Evolutionary conservation across 306 rosid genomes (phyloP).

Genomic region (Vigna mungo): DNA sequence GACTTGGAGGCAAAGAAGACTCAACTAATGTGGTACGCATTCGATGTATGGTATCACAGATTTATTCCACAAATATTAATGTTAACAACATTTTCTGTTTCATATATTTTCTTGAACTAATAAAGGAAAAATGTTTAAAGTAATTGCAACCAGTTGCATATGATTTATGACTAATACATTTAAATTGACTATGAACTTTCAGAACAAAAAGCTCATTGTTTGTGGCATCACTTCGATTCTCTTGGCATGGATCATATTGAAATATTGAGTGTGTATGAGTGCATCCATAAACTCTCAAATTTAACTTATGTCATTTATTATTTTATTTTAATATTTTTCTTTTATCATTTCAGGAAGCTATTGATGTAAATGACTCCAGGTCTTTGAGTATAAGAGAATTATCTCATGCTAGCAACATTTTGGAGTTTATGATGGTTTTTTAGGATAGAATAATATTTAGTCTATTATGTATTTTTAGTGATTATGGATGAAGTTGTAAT

Average conservation of each 20-base stretch:
- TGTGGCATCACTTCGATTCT: conserved; percentile 87
- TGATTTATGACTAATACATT: conserved; percentile 19
- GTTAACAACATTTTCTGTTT: conserved; percentile 7
- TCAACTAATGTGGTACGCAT: conserved; percentile 79
- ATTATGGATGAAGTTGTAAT: too few relatives aligned
- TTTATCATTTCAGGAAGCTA: too few relatives aligned
- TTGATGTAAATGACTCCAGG: too few relatives aligned
- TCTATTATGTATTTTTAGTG: too few relatives aligned
- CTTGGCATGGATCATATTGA: conserved; percentile 82
- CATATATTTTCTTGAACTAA: conserved; percentile 21
- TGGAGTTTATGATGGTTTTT: too few relatives aligned
- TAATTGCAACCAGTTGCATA: not conserved
- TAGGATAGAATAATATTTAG: too few relatives aligned
- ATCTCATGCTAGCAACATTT: too few relatives aligned
- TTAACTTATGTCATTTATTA: too few relatives aligned
- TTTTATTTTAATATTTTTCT: too few relatives aligned
- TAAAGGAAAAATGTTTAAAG: not conserved
- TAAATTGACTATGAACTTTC: conserved; percentile 46
- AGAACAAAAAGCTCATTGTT: conserved; percentile 70
- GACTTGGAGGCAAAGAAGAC: conserved; percentile 75
- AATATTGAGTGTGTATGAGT: conserved; percentile 61
- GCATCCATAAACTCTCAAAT: too few relatives aligned
- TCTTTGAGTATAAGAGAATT: too few relatives aligned
- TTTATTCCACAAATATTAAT: conserved; percentile 28
- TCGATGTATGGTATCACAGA: conserved; percentile 25